Conservation (phyloP, 352 stramenopile genomes). For the Phytophthora pseudosyringae region DNA sequence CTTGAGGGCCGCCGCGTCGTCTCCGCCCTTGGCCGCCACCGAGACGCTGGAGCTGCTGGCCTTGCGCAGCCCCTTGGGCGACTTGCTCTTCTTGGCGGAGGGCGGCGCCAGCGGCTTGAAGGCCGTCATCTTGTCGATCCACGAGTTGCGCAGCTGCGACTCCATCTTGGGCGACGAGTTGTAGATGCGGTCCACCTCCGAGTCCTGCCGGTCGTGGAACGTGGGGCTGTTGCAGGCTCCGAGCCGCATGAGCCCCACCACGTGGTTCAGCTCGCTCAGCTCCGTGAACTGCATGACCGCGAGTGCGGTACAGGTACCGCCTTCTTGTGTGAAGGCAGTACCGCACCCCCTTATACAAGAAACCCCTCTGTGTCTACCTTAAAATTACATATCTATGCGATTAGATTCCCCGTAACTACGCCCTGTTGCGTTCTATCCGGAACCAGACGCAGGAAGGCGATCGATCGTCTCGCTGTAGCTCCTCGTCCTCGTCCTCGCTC, state of each 20-base stretch:
- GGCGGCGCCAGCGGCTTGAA: constrained; percentile 61
- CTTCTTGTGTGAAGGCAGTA: too few species aligned
- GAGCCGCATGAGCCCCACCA: constrained; percentile 85
- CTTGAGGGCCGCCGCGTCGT: constrained; percentile 17
- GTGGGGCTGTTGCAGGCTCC: constrained; percentile 85
- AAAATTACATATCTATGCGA: constrained; percentile 13
- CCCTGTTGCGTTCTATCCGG: not conserved
- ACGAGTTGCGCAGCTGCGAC: constrained; percentile 86
- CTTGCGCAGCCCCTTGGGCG: constrained; percentile 42
- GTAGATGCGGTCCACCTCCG: constrained; percentile 90
- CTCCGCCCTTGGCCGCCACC: constrained; percentile 14
- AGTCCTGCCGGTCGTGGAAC: constrained; percentile 91
- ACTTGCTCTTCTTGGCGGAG: constrained; percentile 49
- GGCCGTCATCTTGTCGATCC: constrained; percentile 87
- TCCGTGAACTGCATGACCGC: constrained; percentile 90
- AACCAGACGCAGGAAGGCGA: not conserved
- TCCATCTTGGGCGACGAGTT: constrained; percentile 92
- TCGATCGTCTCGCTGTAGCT: constrained; percentile 6
- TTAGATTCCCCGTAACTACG: constrained; percentile 14
- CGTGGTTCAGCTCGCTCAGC: constrained; percentile 85
- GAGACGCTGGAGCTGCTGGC: constrained; percentile 22
- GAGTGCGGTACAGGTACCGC: too few species aligned
- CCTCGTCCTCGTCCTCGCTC: too few species aligned
- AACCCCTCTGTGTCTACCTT: not conserved
- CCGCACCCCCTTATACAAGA: constrained; percentile 15